Percentiles rank a stretch among this genome's conserved stretches.
These are phyloP conservation scores for Vachellia pachyceras DNA, from an alignment of 306 rosid species.

Conservation along the genomic window DNA sequence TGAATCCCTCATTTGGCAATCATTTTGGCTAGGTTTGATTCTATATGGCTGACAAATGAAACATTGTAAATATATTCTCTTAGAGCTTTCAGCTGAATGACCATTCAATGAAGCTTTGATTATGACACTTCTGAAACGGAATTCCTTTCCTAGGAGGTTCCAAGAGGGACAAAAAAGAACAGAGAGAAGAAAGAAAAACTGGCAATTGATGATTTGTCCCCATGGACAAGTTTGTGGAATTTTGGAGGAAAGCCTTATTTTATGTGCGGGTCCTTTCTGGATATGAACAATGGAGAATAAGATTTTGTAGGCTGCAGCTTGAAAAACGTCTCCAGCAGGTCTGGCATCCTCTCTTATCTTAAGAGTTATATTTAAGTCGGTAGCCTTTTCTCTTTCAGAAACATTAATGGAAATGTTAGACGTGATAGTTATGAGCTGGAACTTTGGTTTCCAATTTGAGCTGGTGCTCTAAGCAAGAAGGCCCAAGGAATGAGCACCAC, in stretches of 20 bases:
- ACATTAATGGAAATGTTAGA: neutral
- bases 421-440: slow-evolving; percentile 19
- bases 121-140: slow-evolving; percentile 29
- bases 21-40: too few species aligned
- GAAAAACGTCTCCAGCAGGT: slow-evolving; percentile 56
- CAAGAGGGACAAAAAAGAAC: too few species aligned
- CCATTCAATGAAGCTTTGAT: slow-evolving; percentile 5
- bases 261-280: slow-evolving; percentile 84
- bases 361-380: slow-evolving; percentile 5
- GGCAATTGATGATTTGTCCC: slow-evolving; percentile 41
- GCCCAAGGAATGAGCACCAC: slow-evolving; percentile 9
- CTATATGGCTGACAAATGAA: too few species aligned
- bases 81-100: too few species aligned
- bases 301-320: slow-evolving; percentile 63
- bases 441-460: slow-evolving; percentile 22
- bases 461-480: slow-evolving; percentile 18
- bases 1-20: too few species aligned
- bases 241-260: slow-evolving; percentile 73
- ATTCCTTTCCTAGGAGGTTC: slow-evolving; percentile 39
- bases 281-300: slow-evolving; percentile 84
- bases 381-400: slow-evolving; percentile 26
- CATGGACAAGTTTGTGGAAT: slow-evolving; percentile 50
- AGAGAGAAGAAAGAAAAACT: too few species aligned
- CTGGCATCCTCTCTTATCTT: slow-evolving; percentile 22
- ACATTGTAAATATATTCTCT: too few species aligned